These are phyloP conservation scores for Penicillium flavigenum DNA, from an alignment of 495 filamentous ascomycete genomes.

Conservation along the genomic window DNA sequence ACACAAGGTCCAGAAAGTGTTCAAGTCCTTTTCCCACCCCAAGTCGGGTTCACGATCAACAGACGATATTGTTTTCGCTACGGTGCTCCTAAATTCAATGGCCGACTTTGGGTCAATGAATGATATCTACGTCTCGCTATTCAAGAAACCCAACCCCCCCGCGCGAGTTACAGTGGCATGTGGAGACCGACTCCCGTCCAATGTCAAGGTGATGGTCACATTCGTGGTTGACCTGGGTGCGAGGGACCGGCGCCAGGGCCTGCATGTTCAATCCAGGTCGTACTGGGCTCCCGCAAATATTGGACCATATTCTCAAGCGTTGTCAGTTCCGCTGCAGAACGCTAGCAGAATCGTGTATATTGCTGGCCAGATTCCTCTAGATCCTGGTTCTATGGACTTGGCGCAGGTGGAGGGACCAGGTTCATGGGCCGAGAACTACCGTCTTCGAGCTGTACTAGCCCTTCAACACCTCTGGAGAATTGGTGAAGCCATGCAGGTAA, in stretches of 20 bases:
- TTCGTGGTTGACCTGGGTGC: slow-evolving; percentile 43
- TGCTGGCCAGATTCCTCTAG: slow-evolving; percentile 88
- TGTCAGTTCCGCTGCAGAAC: slow-evolving; percentile 53
- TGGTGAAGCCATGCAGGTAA: slow-evolving; percentile 66
- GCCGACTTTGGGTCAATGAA: slow-evolving; percentile 73
- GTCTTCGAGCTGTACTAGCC: slow-evolving; percentile 58
- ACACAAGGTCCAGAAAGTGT: slow-evolving; percentile 34
- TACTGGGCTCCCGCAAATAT: slow-evolving; percentile 99
- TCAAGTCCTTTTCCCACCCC: slow-evolving; percentile 21
- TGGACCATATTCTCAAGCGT: slow-evolving; percentile 93
- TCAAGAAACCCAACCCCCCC: slow-evolving; percentile 76
- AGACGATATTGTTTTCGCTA: slow-evolving; percentile 67
- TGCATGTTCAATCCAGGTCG: slow-evolving; percentile 90
- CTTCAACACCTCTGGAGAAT: slow-evolving; percentile 92
- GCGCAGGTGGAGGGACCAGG: slow-evolving; percentile 11
- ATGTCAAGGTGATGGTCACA: slow-evolving; percentile 61
- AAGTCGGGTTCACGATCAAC: slow-evolving; percentile 28
- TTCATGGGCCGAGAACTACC: slow-evolving; percentile 36
- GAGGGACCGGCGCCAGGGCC: slow-evolving; percentile 46
- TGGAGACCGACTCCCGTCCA: slow-evolving; percentile 58
- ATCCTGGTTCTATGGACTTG: slow-evolving; percentile 76
- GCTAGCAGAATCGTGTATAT: slow-evolving; percentile 53
- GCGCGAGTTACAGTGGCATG: slow-evolving; percentile 80
- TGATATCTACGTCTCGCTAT: slow-evolving; percentile 64
- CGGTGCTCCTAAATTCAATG: slow-evolving; percentile 79